Percentiles rank a stretch among this genome's conserved stretches.
These are phyloP conservation scores for Fusarium armeniacum DNA, from an alignment of 2,329 filamentous ascomycete genomes.

Conservation along the genomic window DNA sequence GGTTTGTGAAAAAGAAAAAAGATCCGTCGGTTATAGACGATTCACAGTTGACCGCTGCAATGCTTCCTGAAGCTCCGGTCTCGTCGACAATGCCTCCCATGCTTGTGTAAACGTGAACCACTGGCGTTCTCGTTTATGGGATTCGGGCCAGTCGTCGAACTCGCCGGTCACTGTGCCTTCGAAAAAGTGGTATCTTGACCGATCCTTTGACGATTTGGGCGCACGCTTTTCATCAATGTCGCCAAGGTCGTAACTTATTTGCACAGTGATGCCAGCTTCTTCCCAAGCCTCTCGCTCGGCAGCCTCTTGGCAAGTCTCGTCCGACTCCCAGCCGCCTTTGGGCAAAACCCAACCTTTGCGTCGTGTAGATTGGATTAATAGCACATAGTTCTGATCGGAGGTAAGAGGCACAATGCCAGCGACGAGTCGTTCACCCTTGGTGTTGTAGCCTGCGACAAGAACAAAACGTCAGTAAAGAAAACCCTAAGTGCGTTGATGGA, in stretches of 20 bases:
- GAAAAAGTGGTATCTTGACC: slow-evolving; percentile 81
- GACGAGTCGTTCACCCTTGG: slow-evolving; percentile 92
- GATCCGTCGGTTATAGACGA: slow-evolving; percentile 46
- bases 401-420: slow-evolving; percentile 94
- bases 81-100: slow-evolving; percentile 78
- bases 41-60: slow-evolving; percentile 83
- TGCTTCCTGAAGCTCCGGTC: slow-evolving; percentile 91
- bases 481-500: slow-evolving; percentile 14
- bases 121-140: slow-evolving; percentile 87
- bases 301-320: slow-evolving; percentile 88
- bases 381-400: slow-evolving; percentile 85
- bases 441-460: slow-evolving; percentile 80
- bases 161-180: slow-evolving; percentile 90
- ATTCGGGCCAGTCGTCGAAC: slow-evolving; percentile 92
- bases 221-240: slow-evolving; percentile 87
- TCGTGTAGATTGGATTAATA: slow-evolving; percentile 93
- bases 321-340: slow-evolving; percentile 97
- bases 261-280: slow-evolving; percentile 92
- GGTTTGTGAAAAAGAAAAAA: slow-evolving; percentile 2
- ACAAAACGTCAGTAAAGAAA: slow-evolving; percentile 39
- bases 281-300: slow-evolving; percentile 96
- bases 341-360: slow-evolving; percentile 96
- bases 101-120: slow-evolving; percentile 93
- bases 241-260: slow-evolving; percentile 86
- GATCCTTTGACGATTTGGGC: slow-evolving; percentile 77